phyloP scores from a whole-genome alignment of 2,329 filamentous ascomycete genomes.

The Dothistroma pini region DNA sequence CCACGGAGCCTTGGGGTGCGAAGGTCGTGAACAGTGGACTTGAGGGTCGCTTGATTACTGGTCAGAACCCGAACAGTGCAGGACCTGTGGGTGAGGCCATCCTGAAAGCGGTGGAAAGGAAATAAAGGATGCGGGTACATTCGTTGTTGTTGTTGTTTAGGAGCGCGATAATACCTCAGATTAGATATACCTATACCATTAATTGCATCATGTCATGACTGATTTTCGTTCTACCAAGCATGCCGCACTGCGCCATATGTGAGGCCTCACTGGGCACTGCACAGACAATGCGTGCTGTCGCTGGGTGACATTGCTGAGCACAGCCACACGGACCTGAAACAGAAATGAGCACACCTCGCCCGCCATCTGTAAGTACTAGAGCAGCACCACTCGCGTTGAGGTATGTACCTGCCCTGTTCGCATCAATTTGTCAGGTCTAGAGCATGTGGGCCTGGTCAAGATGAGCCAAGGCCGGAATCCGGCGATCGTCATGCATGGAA shows the following conservation, averaged over 20 bases:
- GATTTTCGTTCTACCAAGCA: not conserved
- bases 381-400: not conserved
- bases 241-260: no score
- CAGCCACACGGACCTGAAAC: no score
- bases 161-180: not conserved
- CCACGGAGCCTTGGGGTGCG: conserved; percentile 43
- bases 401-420: not conserved
- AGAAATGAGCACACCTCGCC: no score
- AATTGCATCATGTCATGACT: not conserved
- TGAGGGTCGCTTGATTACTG: conserved; percentile 43
- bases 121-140: not conserved
- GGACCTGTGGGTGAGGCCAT: conserved; percentile 43
- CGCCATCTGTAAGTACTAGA: not conserved
- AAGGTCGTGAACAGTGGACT: conserved; percentile 41
- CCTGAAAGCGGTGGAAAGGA: conserved; percentile 7
- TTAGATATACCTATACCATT: not conserved
- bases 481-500: not conserved
- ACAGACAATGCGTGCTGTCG: no score
- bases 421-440: not conserved
- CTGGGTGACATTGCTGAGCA: no score
- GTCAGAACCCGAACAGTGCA: conserved; percentile 48
- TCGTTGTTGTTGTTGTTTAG: not conserved
- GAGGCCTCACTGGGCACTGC: no score
- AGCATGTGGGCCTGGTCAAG: not conserved
- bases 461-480: not conserved